Evolutionary conservation across 768 basidiomycete genomes (phyloP).

Genomic region (Boletus edulis): DNA sequence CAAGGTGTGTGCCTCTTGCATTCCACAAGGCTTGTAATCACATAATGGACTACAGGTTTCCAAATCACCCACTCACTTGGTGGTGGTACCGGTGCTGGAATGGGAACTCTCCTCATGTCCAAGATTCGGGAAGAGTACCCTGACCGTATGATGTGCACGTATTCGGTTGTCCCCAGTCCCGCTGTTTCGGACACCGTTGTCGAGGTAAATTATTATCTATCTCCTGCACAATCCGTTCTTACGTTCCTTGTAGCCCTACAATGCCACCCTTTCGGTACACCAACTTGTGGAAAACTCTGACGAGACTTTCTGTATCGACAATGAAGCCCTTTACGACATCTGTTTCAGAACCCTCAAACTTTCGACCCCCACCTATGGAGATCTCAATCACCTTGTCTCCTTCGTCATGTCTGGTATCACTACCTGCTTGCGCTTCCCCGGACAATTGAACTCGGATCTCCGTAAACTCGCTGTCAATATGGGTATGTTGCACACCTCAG

Average conservation of each 20-base stretch:
- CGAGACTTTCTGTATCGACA: slow-evolving; percentile 99
- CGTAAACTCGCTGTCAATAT: slow-evolving; percentile 99
- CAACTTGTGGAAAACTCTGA: slow-evolving; percentile 99
- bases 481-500: slow-evolving; percentile 52
- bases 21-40: background rate
- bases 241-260: slow-evolving; percentile 73
- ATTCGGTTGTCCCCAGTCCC: slow-evolving; percentile 96
- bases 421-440: slow-evolving; percentile 98
- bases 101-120: slow-evolving; percentile 98
- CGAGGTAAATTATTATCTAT: slow-evolving; percentile 51
- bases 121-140: slow-evolving; percentile 99
- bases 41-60: slow-evolving; percentile 61
- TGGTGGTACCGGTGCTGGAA: slow-evolving; percentile 99
- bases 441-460: slow-evolving; percentile 98
- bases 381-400: slow-evolving; percentile 97
- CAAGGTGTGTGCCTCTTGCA: slow-evolving; percentile 66
- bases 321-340: slow-evolving; percentile 98
- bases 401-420: slow-evolving; percentile 99
- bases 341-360: slow-evolving; percentile 98
- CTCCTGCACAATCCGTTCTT: background rate
- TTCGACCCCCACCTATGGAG: slow-evolving; percentile 92
- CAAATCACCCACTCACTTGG: slow-evolving; percentile 98
- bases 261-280: slow-evolving; percentile 96
- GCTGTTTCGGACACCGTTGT: slow-evolving; percentile 99
- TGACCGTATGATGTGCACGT: slow-evolving; percentile 99